Evolutionary conservation across 2,329 filamentous ascomycete genomes (phyloP), one percentile per base, ranked within the genome.

Genomic region (Conoideocrella luteorostrata): DNA sequence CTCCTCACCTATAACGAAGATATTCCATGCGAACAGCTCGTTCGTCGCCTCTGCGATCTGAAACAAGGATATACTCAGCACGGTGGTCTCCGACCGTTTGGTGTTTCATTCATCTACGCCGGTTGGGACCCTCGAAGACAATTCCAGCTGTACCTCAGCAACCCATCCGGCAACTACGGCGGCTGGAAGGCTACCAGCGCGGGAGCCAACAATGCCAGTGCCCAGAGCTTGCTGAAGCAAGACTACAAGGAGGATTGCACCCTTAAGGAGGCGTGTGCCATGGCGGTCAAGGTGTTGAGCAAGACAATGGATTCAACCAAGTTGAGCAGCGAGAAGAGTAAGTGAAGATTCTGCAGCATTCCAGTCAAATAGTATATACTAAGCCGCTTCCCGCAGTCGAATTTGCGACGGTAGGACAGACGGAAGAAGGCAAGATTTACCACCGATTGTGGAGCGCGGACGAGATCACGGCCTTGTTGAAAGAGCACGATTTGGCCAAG

Each of bases 251-350:
- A 98, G 70, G 90, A 97, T 56, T 97, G 90, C 67, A 85, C 88
- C 53, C 68, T 98, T 61, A 88, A 95, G 72, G 93, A 98, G 72
- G 93, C 94, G 4, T 98, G 93, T 65, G 89, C 86, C 43, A 85
- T 96, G 77, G 93, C 93, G 10, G 93, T 98, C 65, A 98, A 98
- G 78, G 93, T 98, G 51, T 71, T 98, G 53, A 97, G 93, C 78
- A 98, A 98, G 82, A 98, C 93, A 5, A 98, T 98, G 94, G 93
- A 98, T 67, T 95, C 90, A 44, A 97, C 91, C 43, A 98, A 96
- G 77, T 71, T 98, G 62, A 96, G 89, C 74, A 95, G 89, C 62
- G 93, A 98, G 78, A 98, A 98, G 80, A 95, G 90, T 95, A 71
- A 67, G 87, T 75, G 4, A 80, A 73, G 26, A 7, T 5, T 29